Conservation (phyloP, 75 land plant species). For the Selaginella moellendorffii region DNA sequence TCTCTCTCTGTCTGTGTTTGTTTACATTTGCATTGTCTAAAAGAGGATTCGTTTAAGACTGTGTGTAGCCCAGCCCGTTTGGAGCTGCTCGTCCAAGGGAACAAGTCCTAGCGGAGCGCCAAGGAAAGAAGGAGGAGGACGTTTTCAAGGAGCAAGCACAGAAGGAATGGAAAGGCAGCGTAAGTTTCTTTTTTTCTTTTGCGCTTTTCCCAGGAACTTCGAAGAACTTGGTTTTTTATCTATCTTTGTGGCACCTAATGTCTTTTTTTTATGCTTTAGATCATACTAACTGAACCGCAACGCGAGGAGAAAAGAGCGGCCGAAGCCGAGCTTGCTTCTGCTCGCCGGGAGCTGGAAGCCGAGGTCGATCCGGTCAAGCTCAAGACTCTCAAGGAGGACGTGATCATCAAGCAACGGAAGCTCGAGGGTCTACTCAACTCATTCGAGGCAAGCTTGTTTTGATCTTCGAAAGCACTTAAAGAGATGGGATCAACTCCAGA, state of each 20-base stretch:
- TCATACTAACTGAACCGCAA: constrained; percentile 25
- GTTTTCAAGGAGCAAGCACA: constrained; percentile 32
- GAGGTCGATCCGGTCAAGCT: constrained; percentile 22
- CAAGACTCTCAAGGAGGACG: constrained; percentile 20
- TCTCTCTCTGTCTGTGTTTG: not conserved
- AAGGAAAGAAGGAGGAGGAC: constrained; percentile 29
- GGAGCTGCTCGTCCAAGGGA: constrained; percentile 35
- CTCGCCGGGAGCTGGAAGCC: constrained; percentile 27
- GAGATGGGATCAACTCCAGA: constrained; percentile 12
- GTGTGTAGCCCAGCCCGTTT: constrained; percentile 32
- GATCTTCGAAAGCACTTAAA: not conserved
- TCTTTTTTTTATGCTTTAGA: constrained; percentile 10
- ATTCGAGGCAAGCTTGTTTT: constrained; percentile 21
- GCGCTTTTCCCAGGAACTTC: not conserved
- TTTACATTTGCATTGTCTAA: not conserved
- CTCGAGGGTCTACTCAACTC: constrained; percentile 21
- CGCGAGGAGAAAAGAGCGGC: constrained; percentile 32
- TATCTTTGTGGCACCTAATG: not conserved
- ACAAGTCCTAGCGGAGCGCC: constrained; percentile 33
- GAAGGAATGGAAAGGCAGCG: constrained; percentile 30
- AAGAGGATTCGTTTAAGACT: constrained; percentile 5
- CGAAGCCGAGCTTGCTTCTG: constrained; percentile 32
- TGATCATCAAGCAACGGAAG: constrained; percentile 18
- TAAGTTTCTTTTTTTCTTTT: not conserved
- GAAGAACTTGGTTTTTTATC: not conserved